These are phyloP conservation scores for Leptographium wingfieldii DNA, from an alignment of 2,329 filamentous ascomycete genomes.

Conservation along the genomic window DNA sequence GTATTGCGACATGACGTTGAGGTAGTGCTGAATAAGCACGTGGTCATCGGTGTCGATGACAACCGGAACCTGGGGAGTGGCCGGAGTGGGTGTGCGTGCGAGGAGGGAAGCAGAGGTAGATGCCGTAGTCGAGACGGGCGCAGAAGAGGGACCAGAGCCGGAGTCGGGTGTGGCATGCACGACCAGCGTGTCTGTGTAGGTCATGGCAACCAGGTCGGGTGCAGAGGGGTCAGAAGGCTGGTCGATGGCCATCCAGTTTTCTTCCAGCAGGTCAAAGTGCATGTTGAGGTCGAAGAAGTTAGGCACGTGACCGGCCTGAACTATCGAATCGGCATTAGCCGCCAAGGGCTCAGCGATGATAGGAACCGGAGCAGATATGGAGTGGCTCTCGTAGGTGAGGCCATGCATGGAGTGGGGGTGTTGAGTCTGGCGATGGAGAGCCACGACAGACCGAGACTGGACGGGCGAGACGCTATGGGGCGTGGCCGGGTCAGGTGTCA, in stretches of 20 bases:
- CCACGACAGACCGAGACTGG: not conserved
- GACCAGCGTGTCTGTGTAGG: not conserved
- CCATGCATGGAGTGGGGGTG: not conserved
- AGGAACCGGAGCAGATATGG: not conserved
- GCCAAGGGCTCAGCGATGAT: not conserved
- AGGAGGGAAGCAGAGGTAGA: not conserved
- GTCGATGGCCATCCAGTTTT: slow-evolving; percentile 1
- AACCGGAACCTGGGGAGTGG: not conserved
- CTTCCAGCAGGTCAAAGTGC: slow-evolving; percentile 4
- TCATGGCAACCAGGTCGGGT: not conserved
- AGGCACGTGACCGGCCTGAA: not conserved
- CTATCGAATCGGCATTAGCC: not conserved
- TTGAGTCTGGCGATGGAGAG: not conserved
- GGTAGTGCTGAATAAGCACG: slow-evolving; percentile 3
- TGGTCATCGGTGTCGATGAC: not conserved
- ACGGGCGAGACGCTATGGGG: not conserved
- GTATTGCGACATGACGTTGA: slow-evolving; percentile 6
- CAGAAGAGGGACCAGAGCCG: not conserved
- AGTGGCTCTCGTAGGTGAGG: not conserved
- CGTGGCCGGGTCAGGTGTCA: not conserved
- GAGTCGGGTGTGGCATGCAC: not conserved
- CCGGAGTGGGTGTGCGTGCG: not conserved
- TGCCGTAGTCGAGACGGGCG: not conserved
- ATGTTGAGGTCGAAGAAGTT: slow-evolving; percentile 6
- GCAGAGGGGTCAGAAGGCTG: not conserved